Base-by-base conservation (phyloP, 306 rosid species). In the Malus asiatica region DNA sequence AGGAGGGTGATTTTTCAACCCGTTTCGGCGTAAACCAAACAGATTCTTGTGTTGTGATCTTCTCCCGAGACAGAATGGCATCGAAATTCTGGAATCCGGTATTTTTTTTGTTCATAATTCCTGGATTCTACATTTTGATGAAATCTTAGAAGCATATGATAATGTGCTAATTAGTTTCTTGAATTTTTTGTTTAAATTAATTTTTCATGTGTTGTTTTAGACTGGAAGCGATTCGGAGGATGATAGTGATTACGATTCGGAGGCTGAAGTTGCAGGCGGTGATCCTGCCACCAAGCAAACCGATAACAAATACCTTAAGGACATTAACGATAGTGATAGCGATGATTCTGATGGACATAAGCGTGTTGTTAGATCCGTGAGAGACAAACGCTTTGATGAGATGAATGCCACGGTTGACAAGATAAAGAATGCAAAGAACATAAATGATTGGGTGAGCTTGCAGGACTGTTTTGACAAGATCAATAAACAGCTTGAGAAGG, bases 381-480 rank as follows among this genome's bases (percentile, higher is more conserved):
- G 87, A 71, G 97, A 92, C 63, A 92, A 92, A 83, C 84, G 96
- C 1, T 88, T 90, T 1, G 86, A 92, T 68, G 93, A 90, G 78
- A 86, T 90, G 96, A 84, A 82, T 32, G 84, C 89, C 9, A 87
- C 97, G 0, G 93, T 88, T 1, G 92, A 90, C 23, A 96, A 90
- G 82, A 88, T 92, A 85, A 92, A 87, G 84, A 92, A 90, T 86
- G 96, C 93, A 0, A 88, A 87, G 84, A 90, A 90, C 78, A 92
- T 92, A 29, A 92, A 92, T 69, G 96, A 92, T 30, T 92, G 97
- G 97, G 97, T 88, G 13, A 88, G 91, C 82, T 78, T 92, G 80
- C 96, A 88, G 29, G 97, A 92, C 84, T 87, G 90, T 62, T 92
- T 92, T 83, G 97, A 92, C 76, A 90, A 92, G 83, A 84, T 92